Percentiles rank a stretch among this genome's conserved stretches.
phyloP scores from a whole-genome alignment of 768 basidiomycete genomes.

The Termitomyces sp. region DNA sequence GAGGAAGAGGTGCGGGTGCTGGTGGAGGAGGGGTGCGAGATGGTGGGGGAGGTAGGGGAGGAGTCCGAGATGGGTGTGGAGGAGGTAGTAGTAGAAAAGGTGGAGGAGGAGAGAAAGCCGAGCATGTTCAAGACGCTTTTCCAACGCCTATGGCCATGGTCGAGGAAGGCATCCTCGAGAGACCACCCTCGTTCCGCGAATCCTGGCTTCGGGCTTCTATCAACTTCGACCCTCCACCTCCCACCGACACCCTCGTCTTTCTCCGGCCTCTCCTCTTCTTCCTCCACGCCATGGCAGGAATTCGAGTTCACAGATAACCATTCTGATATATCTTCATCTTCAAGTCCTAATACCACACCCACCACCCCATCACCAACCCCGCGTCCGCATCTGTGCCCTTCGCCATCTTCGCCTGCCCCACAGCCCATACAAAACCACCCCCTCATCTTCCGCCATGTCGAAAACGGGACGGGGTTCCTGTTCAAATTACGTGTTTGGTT shows the following conservation, averaged over 20 bases:
- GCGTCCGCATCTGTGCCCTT: too few relatives aligned
- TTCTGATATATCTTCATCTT: too few relatives aligned
- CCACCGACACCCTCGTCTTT: not conserved
- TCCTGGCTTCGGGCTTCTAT: not conserved
- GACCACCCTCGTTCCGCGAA: not conserved
- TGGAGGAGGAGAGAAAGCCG: not conserved
- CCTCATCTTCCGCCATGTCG: not conserved
- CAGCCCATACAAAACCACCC: not conserved
- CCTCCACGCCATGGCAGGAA: not conserved
- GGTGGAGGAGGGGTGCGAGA: not conserved
- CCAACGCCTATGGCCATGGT: not conserved
- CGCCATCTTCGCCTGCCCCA: not conserved
- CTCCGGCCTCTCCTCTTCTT: not conserved
- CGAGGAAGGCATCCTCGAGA: not conserved
- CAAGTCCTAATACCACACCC: too few relatives aligned
- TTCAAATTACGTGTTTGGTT: conserved; percentile 3
- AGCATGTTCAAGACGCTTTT: not conserved
- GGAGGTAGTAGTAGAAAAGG: too few relatives aligned
- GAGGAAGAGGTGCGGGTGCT: not conserved
- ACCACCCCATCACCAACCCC: not conserved
- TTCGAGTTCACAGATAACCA: too few relatives aligned
- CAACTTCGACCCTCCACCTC: not conserved
- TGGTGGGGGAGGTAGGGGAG: too few relatives aligned
- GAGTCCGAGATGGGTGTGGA: too few relatives aligned
- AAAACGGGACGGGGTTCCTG: not conserved